phyloP scores from a whole-genome alignment of 257 asterid genomes.

The Leonotis leonurus region DNA sequence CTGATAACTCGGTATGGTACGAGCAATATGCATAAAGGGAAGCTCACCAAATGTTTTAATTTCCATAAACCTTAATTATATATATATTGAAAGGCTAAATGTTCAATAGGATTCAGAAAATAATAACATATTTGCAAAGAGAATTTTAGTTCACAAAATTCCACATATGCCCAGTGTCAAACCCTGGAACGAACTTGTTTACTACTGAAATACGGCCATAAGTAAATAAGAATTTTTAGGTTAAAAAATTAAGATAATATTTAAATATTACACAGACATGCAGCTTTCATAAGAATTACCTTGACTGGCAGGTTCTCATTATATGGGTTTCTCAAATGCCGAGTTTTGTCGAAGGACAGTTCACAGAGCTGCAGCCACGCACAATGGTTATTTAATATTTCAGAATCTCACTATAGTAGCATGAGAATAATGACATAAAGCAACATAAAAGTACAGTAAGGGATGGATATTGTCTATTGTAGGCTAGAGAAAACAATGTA shows the following conservation, averaged over 20 bases:
- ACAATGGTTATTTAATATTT: conserved; percentile 14
- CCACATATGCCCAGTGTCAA: neutral
- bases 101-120: no score
- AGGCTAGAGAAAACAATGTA: neutral
- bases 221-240: neutral
- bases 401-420: neutral
- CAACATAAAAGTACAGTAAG: neutral
- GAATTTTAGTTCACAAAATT: neutral
- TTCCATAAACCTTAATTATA: conserved; percentile 3
- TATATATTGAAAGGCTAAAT: neutral
- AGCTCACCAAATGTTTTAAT: neutral
- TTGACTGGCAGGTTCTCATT: conserved; percentile 84
- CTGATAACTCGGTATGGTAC: no score
- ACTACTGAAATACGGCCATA: neutral
- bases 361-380: conserved; percentile 70
- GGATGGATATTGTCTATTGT: neutral
- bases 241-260: no score
- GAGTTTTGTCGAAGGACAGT: conserved; percentile 82
- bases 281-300: conserved; percentile 39
- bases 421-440: neutral
- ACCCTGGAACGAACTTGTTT: neutral
- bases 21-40: no score
- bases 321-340: conserved; percentile 80
- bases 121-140: neutral
- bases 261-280: neutral